Conservation (phyloP, 208 protist genomes). For the Naegleria fowleri region DNA sequence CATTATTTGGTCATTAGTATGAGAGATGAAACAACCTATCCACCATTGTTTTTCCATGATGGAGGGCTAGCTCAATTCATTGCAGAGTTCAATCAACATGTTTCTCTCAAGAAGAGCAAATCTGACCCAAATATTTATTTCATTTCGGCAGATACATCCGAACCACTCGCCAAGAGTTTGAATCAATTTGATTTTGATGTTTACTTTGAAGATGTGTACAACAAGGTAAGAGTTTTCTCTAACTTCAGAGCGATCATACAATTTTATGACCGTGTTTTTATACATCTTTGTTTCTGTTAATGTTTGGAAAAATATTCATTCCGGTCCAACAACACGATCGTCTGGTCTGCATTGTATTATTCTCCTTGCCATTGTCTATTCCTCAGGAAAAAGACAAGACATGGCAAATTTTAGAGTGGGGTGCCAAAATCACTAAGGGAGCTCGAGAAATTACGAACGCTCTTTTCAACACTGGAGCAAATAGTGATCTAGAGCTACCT, state of each 20-base stretch:
- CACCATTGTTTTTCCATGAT: constrained; percentile 27
- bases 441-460: background rate
- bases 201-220: constrained; percentile 22
- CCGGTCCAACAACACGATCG: no score
- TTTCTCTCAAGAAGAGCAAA: background rate
- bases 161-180: background rate
- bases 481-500: background rate
- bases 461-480: background rate
- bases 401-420: background rate
- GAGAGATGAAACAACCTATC: constrained; percentile 2
- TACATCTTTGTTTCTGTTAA: no score
- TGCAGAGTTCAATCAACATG: background rate
- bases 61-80: constrained; percentile 22
- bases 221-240: constrained; percentile 2
- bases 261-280: no score
- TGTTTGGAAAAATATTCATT: no score
- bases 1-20: background rate
- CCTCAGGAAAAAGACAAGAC: background rate
- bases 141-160: background rate
- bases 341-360: no score
- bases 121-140: background rate
- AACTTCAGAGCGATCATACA: background rate
- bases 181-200: constrained; percentile 29
- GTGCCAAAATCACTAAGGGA: background rate
- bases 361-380: no score